phyloP scores from a whole-genome alignment of 2,329 filamentous ascomycete species.

The Ophiostoma triangulosporum region DNA sequence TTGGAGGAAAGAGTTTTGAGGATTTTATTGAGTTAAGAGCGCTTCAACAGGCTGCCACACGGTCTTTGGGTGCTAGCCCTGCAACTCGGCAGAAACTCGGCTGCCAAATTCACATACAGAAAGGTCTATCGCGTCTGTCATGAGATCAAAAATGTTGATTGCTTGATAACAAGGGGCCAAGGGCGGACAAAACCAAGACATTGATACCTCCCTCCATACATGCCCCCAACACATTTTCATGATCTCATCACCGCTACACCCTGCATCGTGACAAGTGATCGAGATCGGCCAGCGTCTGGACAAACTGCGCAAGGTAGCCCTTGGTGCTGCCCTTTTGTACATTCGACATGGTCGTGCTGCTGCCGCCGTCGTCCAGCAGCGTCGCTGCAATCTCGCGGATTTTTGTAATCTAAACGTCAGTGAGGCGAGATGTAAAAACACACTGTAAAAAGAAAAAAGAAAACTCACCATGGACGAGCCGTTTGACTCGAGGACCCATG shows the following conservation, averaged over 20 bases:
- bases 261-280: slow-evolving; percentile 1
- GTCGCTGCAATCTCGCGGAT: slow-evolving; percentile 18
- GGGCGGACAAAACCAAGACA: too few species aligned
- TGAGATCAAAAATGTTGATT: too few species aligned
- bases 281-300: slow-evolving; percentile 7
- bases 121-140: too few species aligned
- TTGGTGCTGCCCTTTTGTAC: slow-evolving; percentile 1
- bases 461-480: slow-evolving; percentile 11
- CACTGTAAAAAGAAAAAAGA: not conserved
- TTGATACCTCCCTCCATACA: too few species aligned
- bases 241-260: not conserved
- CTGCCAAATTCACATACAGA: too few species aligned
- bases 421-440: not conserved
- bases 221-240: too few species aligned
- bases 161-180: too few species aligned
- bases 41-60: too few species aligned
- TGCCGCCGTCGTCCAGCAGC: slow-evolving; percentile 12
- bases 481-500: slow-evolving; percentile 14
- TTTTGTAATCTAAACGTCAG: slow-evolving; percentile 9
- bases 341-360: not conserved
- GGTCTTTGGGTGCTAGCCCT: too few species aligned
- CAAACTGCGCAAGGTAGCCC: slow-evolving; percentile 7
- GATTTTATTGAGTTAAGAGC: too few species aligned
- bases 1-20: too few species aligned
- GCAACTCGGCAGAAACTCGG: too few species aligned